Conservation (phyloP, 345 rosid genomes). For the Arabidopsis thaliana region DNA sequence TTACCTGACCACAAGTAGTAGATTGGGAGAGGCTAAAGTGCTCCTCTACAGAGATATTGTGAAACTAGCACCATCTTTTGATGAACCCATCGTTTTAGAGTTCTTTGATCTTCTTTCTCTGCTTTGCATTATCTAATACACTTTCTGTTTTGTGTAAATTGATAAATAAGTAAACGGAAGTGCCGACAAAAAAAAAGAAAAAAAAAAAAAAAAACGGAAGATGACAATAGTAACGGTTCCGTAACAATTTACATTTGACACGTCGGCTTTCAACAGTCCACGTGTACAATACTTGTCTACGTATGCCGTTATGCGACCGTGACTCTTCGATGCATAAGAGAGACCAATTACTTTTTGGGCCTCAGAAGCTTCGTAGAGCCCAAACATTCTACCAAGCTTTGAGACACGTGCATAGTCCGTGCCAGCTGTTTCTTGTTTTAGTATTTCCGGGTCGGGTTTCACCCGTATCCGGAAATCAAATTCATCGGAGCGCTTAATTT, state of each 20-base stretch:
- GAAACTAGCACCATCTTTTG: constrained; percentile 4
- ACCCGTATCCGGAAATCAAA: constrained; percentile 34
- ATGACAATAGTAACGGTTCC: not conserved
- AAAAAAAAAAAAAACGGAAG: too few species aligned
- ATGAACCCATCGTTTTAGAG: constrained; percentile 12
- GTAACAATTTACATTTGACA: constrained; percentile 4
- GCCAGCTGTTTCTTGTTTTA: not conserved
- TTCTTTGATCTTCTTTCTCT: not conserved
- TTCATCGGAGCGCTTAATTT: constrained; percentile 22
- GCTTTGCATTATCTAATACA: not conserved
- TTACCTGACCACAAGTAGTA: constrained; percentile 28
- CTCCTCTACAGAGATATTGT: constrained; percentile 27
- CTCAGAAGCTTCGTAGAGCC: not conserved
- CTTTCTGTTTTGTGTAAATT: not conserved
- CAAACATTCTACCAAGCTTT: not conserved
- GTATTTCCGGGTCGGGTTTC: not conserved
- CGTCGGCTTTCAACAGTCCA: constrained; percentile 3
- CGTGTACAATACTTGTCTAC: not conserved
- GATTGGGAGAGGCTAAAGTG: constrained; percentile 36
- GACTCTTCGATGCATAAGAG: constrained; percentile 6
- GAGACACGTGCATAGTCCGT: not conserved
- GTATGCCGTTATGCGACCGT: constrained; percentile 6
- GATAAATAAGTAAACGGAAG: not conserved
- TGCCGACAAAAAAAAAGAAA: too few species aligned
- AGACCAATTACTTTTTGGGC: constrained; percentile 14